Percentiles rank a stretch among this genome's conserved stretches.
These are phyloP conservation scores for Fusarium keratoplasticum DNA, from an alignment of 2,329 filamentous ascomycete genomes.

Conservation along the genomic window DNA sequence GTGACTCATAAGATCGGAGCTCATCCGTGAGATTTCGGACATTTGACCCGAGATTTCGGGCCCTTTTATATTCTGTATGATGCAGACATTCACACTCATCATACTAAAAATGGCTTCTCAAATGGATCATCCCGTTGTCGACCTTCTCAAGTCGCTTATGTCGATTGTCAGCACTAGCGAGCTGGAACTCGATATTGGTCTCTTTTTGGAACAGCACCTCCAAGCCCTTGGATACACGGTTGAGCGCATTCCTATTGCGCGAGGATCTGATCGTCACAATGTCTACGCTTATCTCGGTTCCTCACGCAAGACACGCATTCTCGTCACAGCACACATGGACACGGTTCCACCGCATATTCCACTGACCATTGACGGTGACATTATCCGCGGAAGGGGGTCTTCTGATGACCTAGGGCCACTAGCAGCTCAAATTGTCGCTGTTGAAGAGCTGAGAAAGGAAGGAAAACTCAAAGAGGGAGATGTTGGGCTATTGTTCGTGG, in stretches of 20 bases:
- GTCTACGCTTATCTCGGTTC: conserved; percentile 54
- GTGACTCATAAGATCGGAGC: not conserved
- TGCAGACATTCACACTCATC: not conserved
- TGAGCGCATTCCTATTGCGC: conserved; percentile 49
- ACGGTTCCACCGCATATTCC: conserved; percentile 76
- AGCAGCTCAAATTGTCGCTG: conserved; percentile 76
- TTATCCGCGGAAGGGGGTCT: conserved; percentile 70
- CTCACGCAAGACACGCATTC: conserved; percentile 46
- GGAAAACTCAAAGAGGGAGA: conserved; percentile 47
- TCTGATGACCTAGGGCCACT: conserved; percentile 75
- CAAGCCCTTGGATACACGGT: conserved; percentile 49
- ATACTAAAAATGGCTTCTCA: not conserved
- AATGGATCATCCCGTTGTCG: conserved; percentile 40
- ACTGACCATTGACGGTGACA: conserved; percentile 63
- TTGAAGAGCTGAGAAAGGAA: conserved; percentile 47
- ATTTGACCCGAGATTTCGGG: not conserved
- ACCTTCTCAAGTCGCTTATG: conserved; percentile 50
- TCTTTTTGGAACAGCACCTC: conserved; percentile 48
- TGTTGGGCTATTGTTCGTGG: conserved; percentile 61
- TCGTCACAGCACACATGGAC: conserved; percentile 77
- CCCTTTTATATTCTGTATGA: not conserved
- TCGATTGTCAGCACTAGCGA: conserved; percentile 52
- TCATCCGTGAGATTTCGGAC: not conserved
- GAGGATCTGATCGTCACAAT: conserved; percentile 50
- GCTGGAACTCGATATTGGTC: conserved; percentile 50